Conservation (phyloP, 108 stramenopile genomes). For the Nitzschia sp. region DNA sequence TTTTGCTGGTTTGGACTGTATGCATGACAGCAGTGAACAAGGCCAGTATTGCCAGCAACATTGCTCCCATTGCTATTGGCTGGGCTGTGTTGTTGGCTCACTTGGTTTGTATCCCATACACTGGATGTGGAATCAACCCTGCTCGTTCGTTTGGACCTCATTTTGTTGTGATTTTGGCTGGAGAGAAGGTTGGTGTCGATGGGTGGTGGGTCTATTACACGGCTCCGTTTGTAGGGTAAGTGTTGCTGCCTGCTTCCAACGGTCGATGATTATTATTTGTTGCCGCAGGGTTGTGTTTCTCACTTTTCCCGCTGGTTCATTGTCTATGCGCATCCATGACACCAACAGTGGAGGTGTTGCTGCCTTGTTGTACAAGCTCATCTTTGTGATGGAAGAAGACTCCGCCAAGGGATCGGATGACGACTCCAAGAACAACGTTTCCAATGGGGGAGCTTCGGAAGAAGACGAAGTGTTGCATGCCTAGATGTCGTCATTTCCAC, state of each 20-base stretch:
- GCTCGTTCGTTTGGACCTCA: conserved; percentile 39
- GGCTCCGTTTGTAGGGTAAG: conserved; percentile 24
- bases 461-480: too few species aligned
- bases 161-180: background rate
- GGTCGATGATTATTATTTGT: too few species aligned
- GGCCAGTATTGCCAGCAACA: conserved; percentile 20
- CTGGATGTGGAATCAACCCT: conserved; percentile 70
- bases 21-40: conserved; percentile 19
- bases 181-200: background rate
- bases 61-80: conserved; percentile 51
- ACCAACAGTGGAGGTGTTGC: conserved; percentile 4
- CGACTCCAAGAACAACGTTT: too few species aligned
- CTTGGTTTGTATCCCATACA: conserved; percentile 51
- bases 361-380: conserved; percentile 12
- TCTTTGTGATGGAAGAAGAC: conserved; percentile 1
- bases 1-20: conserved; percentile 35
- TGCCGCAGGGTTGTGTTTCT: too few species aligned
- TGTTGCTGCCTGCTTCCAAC: too few species aligned
- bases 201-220: conserved; percentile 29
- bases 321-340: too few species aligned
- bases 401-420: too few species aligned
- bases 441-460: too few species aligned
- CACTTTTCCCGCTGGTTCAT: too few species aligned
- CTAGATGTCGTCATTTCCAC: too few species aligned
- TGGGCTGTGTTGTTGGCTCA: conserved; percentile 47